Base-by-base conservation (phyloP, 352 stramenopile species). In the Blastocystis sp. region DNA sequence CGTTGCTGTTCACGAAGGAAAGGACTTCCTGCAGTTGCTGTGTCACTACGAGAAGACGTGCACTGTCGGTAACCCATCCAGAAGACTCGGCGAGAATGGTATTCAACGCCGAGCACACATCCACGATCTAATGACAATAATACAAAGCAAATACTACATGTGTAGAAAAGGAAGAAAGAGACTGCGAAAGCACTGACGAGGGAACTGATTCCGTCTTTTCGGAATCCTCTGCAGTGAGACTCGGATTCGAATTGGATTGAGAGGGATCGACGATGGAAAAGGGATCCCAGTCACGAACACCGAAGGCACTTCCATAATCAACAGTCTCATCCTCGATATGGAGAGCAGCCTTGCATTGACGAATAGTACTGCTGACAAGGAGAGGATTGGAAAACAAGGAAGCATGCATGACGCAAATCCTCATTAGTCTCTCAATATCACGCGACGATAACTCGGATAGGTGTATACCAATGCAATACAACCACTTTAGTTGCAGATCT, bases 1-100 rank as follows among this genome's bases (percentile, higher is more conserved):
- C 74, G 10, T 67, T 38, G 21, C 21, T n/a, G 45, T 69, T 67
- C 11, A 84, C 38, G 34, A 53, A 56, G 38, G 28, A 19, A 59
- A 84, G 34, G 23, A 84, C 45, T 2, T 28, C n/a, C n/a, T 84
- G 45, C n/a, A 84, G 10, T 53, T 84, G 21, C 11, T 48, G 7
- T 34, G 9, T 21, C 45, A 69, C 23, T 5, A 67, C n/a, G 14
- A 59, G 2, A 19, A 69, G 45, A 48, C 74, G 48, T 19, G 21
- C 4, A 38, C 19, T 10, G 41, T 84, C 74, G 23, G 17, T 45
- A 5, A 66, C 2, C 60, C 60, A 65, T 14, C 41, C 10, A 1
- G 45, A 28, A 53, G 74, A 67, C 41, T 84, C 52, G 40, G 52
- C 23, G 53, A 84, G 28, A 14, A 84, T 53, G 17, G 21, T 14